Conservation (phyloP, 2,329 filamentous ascomycete species). For the Colletotrichum euphorbiae region DNA sequence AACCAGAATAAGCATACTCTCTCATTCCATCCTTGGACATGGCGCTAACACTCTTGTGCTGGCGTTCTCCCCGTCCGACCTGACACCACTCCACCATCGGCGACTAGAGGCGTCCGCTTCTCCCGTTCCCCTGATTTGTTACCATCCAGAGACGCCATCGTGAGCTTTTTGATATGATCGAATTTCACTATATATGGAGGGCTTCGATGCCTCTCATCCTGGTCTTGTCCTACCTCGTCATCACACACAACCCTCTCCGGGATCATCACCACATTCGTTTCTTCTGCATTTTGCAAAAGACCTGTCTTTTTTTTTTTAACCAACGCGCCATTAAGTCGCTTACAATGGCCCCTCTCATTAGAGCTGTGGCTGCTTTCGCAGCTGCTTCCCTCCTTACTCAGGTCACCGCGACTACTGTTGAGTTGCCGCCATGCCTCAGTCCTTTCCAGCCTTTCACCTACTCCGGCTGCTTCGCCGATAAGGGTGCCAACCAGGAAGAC, state of each 20-base stretch:
- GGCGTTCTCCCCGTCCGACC: slow-evolving; percentile 23
- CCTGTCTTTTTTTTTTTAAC: slow-evolving; percentile 34
- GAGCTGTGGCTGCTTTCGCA: slow-evolving; percentile 51
- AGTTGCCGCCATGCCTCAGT: slow-evolving; percentile 58
- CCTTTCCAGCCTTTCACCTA: slow-evolving; percentile 61
- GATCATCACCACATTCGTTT: slow-evolving; percentile 29
- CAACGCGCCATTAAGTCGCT: slow-evolving; percentile 35
- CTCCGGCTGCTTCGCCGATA: slow-evolving; percentile 60
- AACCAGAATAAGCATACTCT: neutral
- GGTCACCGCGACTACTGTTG: slow-evolving; percentile 55
- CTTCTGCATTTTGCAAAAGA: slow-evolving; percentile 43
- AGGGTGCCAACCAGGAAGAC: slow-evolving; percentile 39
- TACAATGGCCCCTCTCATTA: slow-evolving; percentile 48
- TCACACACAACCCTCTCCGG: slow-evolving; percentile 32
- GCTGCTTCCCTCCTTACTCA: slow-evolving; percentile 52
- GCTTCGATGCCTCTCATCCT: slow-evolving; percentile 18
- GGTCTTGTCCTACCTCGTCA: slow-evolving; percentile 7
- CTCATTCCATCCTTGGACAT: slow-evolving; percentile 30
- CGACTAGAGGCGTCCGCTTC: slow-evolving; percentile 7
- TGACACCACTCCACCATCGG: slow-evolving; percentile 21
- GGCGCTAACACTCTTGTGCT: slow-evolving; percentile 13
- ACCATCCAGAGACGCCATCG: neutral
- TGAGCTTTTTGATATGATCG: slow-evolving; percentile 19
- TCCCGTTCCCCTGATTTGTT: slow-evolving; percentile 13
- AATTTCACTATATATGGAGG: slow-evolving; percentile 33